Base-by-base conservation (phyloP, 169 alveolate genomes). In the Plasmodium gonderi region DNA sequence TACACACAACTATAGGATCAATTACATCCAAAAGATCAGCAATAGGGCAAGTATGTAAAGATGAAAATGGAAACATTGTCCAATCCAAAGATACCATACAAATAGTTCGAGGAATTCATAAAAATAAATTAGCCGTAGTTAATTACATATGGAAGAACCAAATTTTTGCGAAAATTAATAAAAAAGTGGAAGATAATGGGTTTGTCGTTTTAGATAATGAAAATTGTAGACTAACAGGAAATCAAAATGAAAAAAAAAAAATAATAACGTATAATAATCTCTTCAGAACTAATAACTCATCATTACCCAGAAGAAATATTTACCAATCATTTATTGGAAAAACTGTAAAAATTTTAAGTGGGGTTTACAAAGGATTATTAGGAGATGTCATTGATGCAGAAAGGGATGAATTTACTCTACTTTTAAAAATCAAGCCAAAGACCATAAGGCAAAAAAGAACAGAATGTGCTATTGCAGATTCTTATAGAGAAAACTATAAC, bases 381-480 rank as follows among this genome's bases (percentile, higher is more conserved):
- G 97, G 95, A 8, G 97, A 95, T 40, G 94, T 95, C 3, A 93
- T 94, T n/a, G 79, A 91, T 69, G 97, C 95, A 7, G 97, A 95
- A 47, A 95, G 92, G 60, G 90, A 91, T 2, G 96, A 94, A 45
- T 95, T 95, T 68, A 95, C 97, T n/a, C 79, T 95, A n/a, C 87
- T 95, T 14, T 94, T 95, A 79, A 95, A 95, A 45, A 95, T 95
- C 20, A 95, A 95, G 67, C 96, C 97, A 1, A 94, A 94, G 76
- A 93, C 95, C n/a, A 94, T 95, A 8, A 90, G 97, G 68, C 94
- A 91, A 68, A 95, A 94, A 54, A 95, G 94, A 93, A 94, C 54
- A 17, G 97, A 95, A 40, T 93, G 95, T 44, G 93, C 89, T n/a
- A 76, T 87, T 38, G 79, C 89, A 5, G 93, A 87, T 67, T 44